Evolutionary conservation across 1,284 basidiomycete genomes (phyloP).

Genomic region (Neonothopanus nambi): DNA sequence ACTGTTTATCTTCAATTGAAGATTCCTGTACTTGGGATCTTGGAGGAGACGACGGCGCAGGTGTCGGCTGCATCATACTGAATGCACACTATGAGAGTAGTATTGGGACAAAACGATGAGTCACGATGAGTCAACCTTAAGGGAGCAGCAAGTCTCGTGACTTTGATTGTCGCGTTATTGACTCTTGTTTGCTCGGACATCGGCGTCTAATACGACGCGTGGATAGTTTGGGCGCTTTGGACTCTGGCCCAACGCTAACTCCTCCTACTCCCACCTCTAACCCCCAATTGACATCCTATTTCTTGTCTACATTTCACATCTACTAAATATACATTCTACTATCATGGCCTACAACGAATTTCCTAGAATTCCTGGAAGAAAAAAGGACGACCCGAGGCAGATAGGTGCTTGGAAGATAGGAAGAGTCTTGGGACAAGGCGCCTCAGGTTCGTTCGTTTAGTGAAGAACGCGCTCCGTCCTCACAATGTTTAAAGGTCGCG

Average conservation of each 20-base stretch:
- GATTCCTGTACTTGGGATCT: too few species aligned
- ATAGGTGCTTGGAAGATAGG: slow-evolving; percentile 96
- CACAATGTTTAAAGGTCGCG: slow-evolving; percentile 64
- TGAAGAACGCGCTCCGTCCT: slow-evolving; percentile 3
- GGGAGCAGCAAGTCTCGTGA: too few species aligned
- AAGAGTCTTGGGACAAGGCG: slow-evolving; percentile 89
- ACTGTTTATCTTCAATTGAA: slow-evolving; percentile 27
- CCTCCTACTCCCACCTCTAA: slow-evolving; percentile 5
- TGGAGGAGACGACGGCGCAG: slow-evolving; percentile 22
- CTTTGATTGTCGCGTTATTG: too few species aligned
- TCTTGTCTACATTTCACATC: background rate
- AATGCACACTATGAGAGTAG: background rate
- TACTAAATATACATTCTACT: slow-evolving; percentile 10
- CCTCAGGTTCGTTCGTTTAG: slow-evolving; percentile 63
- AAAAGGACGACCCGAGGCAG: slow-evolving; percentile 63
- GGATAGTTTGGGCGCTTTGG: too few species aligned
- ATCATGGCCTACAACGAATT: slow-evolving; percentile 27
- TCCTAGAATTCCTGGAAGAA: slow-evolving; percentile 28
- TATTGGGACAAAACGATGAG: too few species aligned
- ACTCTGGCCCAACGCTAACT: background rate
- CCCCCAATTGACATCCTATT: slow-evolving; percentile 17
- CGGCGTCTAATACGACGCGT: too few species aligned
- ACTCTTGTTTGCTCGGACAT: too few species aligned
- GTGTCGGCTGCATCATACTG: slow-evolving; percentile 13
- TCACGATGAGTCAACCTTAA: too few species aligned